Evolutionary conservation across 2,329 filamentous ascomycete species (phyloP), one percentile per base, ranked within the genome.

Genomic region (Herpotrichia juniperi): DNA sequence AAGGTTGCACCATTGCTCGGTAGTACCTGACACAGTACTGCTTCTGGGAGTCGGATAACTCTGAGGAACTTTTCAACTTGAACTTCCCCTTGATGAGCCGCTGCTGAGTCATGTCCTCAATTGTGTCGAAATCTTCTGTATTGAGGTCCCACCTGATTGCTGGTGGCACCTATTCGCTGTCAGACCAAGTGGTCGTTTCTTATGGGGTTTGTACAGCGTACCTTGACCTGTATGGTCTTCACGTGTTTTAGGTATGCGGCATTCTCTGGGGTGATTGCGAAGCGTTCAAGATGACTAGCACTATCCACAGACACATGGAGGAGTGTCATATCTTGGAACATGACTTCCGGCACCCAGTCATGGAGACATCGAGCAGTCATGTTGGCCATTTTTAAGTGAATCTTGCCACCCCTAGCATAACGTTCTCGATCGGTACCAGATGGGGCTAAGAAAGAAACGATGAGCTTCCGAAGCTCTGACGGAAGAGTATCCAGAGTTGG

Each of bases 241-340:
- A 57, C 55, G 19, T 55, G 45, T 42, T 49, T 54, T 2, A 54
- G 31, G 7, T 59, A 42, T 12, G 22, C 28, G 14, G 31, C 7
- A 24, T 48, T 48, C 3, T 9, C 37, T 16, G 34, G 46, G 3
- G 16, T 17, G 2, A 50, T 21, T 11, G 50, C 42, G 31, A 61
- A 61, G 19, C 37, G 35, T 25, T 59, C 50, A 16, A 63, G 48
- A 21, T 52, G 45, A 45, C 51, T 52, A 2, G 57, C 46, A 26
- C 52, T 53, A 12, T 52, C 50, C 11, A 32, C 30, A 3, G 56
- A 16, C 3, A 62, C 52, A 46, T 63, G 55, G 5, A 42, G 19
- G 14, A 63, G 34, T 17, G 34, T 43, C 58, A 62, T 65, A 19
- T 60, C 55, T 8, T 47, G 46, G 39, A 62, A 62, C 30, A 62